Base-by-base conservation (phyloP, 164 flowering plant genomes). In the Buxus sempervirens region DNA sequence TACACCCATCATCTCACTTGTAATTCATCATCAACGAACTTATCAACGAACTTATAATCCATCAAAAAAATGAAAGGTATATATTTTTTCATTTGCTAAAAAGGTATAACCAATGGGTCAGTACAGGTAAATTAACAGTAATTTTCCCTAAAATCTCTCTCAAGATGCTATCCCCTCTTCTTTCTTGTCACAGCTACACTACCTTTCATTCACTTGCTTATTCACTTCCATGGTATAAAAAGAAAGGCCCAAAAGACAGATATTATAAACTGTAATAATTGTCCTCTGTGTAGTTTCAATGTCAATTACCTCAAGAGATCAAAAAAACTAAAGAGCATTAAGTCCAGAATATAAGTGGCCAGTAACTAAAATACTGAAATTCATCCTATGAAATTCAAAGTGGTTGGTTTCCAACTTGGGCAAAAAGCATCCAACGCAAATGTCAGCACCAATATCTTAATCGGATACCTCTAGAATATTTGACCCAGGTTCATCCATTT, bases 401-500 rank as follows among this genome's bases (percentile, higher is more conserved):
- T 1, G 12, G 18, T 2, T 15, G 1, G 18, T 6, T 45, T 45
- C 51, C 51, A 45, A 10, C 16, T 45, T 10, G 18, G 12, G 16
- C 14, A 45, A 45, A 1, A 45, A 45, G 51, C 51, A 45, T 15
- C 51, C 1, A 10, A 18, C 13, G 26, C 62, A 16, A 8, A 61
- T 48, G 55, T 70, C 14, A n/a, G n/a, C 62, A 38, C 56, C 23
- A 24, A 38, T 10, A 9, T 57, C 58, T 18, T 36, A 66, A 25
- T 10, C 48, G 25, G 41, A 51, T 7, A 36, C 22, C 28, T 42
- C 70, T 48, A 49, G 68, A 6, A 25, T 64, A 56, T 54, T 66
- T 9, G 55, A 51, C 8, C 27, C n/a, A 54, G 25, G 41, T 24
- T 23, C 69, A 25, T 41, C 66, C 23, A 27, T 60, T 66, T 61